Conservation (phyloP, 2,329 filamentous ascomycete species). For the Penicillium sp. region DNA sequence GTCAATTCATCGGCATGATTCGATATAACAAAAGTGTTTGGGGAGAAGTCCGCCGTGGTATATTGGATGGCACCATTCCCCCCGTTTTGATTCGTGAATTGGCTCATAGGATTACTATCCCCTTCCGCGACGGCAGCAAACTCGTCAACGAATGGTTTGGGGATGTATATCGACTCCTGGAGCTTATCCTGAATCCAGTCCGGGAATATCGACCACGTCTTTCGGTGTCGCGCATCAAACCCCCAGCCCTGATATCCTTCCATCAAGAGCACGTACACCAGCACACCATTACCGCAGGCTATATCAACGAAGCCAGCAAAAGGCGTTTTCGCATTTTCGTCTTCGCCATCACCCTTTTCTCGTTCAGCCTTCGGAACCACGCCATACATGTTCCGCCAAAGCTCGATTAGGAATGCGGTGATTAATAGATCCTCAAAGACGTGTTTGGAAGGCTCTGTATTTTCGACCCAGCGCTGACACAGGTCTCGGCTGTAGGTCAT, state of each 20-base stretch:
- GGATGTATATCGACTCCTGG: constrained; percentile 59
- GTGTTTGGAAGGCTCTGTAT: constrained; percentile 83
- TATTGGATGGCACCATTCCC: constrained; percentile 16
- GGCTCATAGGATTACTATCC: not conserved
- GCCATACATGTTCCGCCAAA: constrained; percentile 82
- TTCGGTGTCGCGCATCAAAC: constrained; percentile 82
- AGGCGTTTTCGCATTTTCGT: constrained; percentile 17
- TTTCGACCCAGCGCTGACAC: constrained; percentile 75
- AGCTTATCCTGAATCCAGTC: constrained; percentile 46
- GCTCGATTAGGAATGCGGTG: constrained; percentile 84
- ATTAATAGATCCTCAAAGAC: constrained; percentile 94
- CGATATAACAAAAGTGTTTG: constrained; percentile 84
- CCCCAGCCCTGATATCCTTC: constrained; percentile 87
- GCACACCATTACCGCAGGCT: constrained; percentile 88
- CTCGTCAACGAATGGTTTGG: constrained; percentile 43
- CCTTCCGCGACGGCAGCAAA: constrained; percentile 7
- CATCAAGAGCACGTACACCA: constrained; percentile 74
- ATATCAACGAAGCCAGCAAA: constrained; percentile 92
- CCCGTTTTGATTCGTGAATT: constrained; percentile 4
- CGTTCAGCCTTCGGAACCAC: constrained; percentile 21
- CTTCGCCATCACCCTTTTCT: not conserved
- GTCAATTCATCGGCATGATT: constrained; percentile 98
- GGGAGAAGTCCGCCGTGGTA: constrained; percentile 61
- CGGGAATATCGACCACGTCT: constrained; percentile 76
- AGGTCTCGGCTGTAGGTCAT: constrained; percentile 68